Percentiles rank a stretch among this genome's conserved stretches.
Evolutionary conservation across 1,139 yeast genomes (phyloP).

Genomic region (Nakaseomyces glabratus): DNA sequence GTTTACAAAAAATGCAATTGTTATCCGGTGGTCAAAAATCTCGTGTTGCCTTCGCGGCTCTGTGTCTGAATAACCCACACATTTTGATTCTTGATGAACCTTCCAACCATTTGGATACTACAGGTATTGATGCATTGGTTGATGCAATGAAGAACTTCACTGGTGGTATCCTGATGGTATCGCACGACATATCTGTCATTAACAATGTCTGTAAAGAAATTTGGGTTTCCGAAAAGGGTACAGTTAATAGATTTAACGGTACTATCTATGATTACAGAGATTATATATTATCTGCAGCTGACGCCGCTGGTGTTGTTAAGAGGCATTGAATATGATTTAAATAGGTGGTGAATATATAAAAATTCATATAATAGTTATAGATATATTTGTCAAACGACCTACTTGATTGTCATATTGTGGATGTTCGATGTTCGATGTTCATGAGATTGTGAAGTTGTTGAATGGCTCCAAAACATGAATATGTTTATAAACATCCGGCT

Average conservation of each 20-base stretch:
- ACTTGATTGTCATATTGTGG: not conserved
- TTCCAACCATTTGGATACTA: conserved; percentile 95
- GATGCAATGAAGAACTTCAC: conserved; percentile 79
- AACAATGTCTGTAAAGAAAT: conserved; percentile 83
- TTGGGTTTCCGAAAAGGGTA: conserved; percentile 87
- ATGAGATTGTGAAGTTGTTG: too few species aligned
- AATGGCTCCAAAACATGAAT: too few species aligned
- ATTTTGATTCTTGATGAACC: conserved; percentile 93
- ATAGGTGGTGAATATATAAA: not conserved
- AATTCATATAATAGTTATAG: too few species aligned
- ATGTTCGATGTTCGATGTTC: not conserved
- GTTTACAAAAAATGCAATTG: conserved; percentile 81
- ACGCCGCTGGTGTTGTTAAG: conserved; percentile 79
- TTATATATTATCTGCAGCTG: conserved; percentile 71
- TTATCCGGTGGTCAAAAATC: conserved; percentile 98
- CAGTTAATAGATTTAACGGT: conserved; percentile 75
- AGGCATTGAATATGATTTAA: conserved; percentile 41
- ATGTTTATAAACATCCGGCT: too few species aligned
- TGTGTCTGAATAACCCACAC: conserved; percentile 88
- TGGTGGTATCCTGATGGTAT: conserved; percentile 96
- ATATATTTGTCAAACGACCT: too few species aligned
- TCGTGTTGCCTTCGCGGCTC: conserved; percentile 94
- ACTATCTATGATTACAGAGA: conserved; percentile 81
- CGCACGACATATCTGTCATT: conserved; percentile 91
- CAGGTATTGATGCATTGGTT: conserved; percentile 91